Base-by-base conservation (phyloP, 1,139 yeast species). In the Williopsis jadinii region DNA sequence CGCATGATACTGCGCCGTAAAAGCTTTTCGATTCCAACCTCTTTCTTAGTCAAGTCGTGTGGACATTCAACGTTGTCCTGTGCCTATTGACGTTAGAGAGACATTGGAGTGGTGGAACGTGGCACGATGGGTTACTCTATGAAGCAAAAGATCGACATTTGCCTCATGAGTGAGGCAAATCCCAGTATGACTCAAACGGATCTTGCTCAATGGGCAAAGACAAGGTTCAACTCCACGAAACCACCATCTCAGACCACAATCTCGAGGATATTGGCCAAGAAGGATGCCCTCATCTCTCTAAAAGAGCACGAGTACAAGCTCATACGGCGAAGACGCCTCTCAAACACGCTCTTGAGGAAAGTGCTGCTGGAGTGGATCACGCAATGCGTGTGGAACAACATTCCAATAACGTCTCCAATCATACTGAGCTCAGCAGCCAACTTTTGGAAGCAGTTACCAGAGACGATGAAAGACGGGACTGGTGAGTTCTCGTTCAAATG, bases 111-210 rank as follows among this genome's bases (percentile, higher is more conserved):
- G 24, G 24, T 19, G 24, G 24, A 19, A 5, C 24, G 24, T 19
- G 24, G 6, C 24, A 13, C 11, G 28, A 75, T 75, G 80, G 80
- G 80, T 5, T 75, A 72, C 49, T 74, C 77, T 8, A 72, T 75
- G 47, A 80, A 78, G 55, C 84, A 79, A 51, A 76, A 80, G 59
- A 78, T 78, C 34, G 84, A 77, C 51, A 77, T 80, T 41, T 79
- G 84, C 53, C 70, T 80, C 39, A 76, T 78, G 68, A 76, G 84
- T 14, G 84, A 79, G 56, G 66, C 80, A 14, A 73, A 76, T 49
- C 84, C 84, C 1, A 70, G 71, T 30, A 76, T 80, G 84, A 79
- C 84, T 2, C 86, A 80, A 55, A 67, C 71, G n/a, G 84, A 79
- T 49, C 57, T 80, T 39, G 86, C 85, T 1, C 56, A 61, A 32